Evolutionary conservation across 148 eudicot genomes (phyloP), one percentile per base, ranked within the genome.

Genomic region (Rhododendron mucronatum): DNA sequence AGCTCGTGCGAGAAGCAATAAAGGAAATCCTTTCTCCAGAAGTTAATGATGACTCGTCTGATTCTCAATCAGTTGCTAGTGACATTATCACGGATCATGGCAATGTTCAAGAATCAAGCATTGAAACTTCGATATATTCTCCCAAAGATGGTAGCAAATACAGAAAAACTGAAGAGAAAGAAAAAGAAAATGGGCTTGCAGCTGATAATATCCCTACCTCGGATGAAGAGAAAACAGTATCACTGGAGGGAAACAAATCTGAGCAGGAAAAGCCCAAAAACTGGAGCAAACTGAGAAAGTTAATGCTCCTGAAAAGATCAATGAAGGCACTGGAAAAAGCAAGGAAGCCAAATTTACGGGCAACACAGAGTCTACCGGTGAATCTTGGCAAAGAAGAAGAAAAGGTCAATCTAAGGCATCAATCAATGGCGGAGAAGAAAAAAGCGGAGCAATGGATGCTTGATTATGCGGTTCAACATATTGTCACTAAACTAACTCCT

Each of bases 361-460:
- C 84, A 23, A 87, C 88, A 45, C 87, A 67, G 47, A 73, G 75
- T 63, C 75, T 84, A 23, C 83, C 88, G 21, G 65, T 67, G 79
- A 74, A 84, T 37, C 26, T 84, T 57, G 86, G 63, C 69, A 74
- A 84, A 35, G 89, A 90, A 79, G 92, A 78, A 82, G 91, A 91
- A 73, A 91, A 83, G 53, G 85, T 85, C 76, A 89, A 90, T 44
- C 88, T 91, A 81, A 88, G 86, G 91, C 87, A 57, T 28, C 95
- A 87, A 85, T 89, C 84, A 86, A 87, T 78, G 83, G 90, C 83
- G 37, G 94, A 94, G 51, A 91, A 89, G 90, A 91, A 89, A 82
- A 93, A 92, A 75, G 95, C 94, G 65, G 94, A 95, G 88, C 95
- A 94, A 85, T 93, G 96, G 95, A 95, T 94, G 98, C 91, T 94